Percentiles rank a stretch among this genome's conserved stretches.
Evolutionary conservation across 2,329 filamentous ascomycete species (phyloP).

Genomic region (Microdochium trichocladiopsis): DNA sequence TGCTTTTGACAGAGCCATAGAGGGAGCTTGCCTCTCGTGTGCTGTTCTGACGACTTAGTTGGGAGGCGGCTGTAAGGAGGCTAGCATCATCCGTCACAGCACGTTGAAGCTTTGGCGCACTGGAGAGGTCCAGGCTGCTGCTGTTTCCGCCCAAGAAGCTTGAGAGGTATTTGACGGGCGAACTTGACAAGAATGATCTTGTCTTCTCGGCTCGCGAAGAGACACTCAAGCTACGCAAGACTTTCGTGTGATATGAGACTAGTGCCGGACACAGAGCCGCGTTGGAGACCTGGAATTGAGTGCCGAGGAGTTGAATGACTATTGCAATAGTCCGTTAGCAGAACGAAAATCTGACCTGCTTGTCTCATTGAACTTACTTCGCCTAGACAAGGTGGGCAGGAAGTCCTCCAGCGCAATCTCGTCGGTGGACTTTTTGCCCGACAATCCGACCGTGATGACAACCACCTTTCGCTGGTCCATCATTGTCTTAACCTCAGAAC

Average conservation of each 20-base stretch:
- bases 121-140: constrained; percentile 28
- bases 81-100: constrained; percentile 25
- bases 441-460: constrained; percentile 52
- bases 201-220: constrained; percentile 57
- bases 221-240: constrained; percentile 63
- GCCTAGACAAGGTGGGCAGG: constrained; percentile 64
- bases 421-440: constrained; percentile 67
- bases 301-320: constrained; percentile 68
- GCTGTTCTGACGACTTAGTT: constrained; percentile 28
- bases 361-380: constrained; percentile 46
- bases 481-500: constrained; percentile 52
- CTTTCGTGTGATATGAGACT: constrained; percentile 71
- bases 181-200: constrained; percentile 67
- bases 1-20: constrained; percentile 46
- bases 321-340: background rate
- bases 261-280: constrained; percentile 57
- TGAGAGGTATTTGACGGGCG: constrained; percentile 84
- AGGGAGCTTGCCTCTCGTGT: constrained; percentile 41
- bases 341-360: background rate
- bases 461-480: constrained; percentile 39
- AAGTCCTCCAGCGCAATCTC: constrained; percentile 68
- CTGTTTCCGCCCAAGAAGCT: constrained; percentile 60
- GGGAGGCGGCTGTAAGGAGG: constrained; percentile 30
- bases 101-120: constrained; percentile 31
- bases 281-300: constrained; percentile 63